Evolutionary conservation across 495 filamentous ascomycete species (phyloP).

Genomic region (Thermothielavioides terrestris): DNA sequence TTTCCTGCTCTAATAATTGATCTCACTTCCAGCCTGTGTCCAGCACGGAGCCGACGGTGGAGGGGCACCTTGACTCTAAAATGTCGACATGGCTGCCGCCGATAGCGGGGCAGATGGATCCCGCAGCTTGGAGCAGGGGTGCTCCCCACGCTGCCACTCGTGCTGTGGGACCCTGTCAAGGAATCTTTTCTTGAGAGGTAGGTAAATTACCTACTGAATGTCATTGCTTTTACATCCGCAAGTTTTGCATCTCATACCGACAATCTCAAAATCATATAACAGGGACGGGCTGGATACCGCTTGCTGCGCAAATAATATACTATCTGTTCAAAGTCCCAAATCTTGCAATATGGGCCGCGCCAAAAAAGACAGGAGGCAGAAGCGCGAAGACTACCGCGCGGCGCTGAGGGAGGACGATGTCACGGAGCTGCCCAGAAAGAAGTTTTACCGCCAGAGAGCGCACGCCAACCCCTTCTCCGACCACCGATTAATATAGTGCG

Average conservation of each 20-base stretch:
- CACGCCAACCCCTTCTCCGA: slow-evolving; percentile 98
- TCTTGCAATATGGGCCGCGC: neutral
- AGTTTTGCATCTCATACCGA: neutral
- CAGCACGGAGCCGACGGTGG: neutral
- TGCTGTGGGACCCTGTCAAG: neutral
- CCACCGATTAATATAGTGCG: slow-evolving; percentile 76
- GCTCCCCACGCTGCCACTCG: neutral
- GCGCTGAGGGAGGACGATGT: slow-evolving; percentile 18
- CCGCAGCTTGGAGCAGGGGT: neutral
- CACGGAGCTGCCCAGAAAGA: slow-evolving; percentile 67
- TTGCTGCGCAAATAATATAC: too few species aligned
- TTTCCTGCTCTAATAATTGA: too few species aligned
- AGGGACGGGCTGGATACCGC: too few species aligned
- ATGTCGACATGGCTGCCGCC: slow-evolving; percentile 12
- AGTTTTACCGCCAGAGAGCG: slow-evolving; percentile 90
- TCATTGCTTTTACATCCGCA: too few species aligned
- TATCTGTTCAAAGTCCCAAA: neutral
- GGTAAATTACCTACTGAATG: too few species aligned
- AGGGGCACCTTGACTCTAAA: slow-evolving; percentile 4
- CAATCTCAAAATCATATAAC: neutral
- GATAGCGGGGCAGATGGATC: slow-evolving; percentile 20
- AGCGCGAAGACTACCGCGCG: slow-evolving; percentile 64
- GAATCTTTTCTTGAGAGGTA: neutral
- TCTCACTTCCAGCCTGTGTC: neutral
- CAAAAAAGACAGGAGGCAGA: slow-evolving; percentile 56